A percentile compares a stretch with the other conserved stretches of the same genome.
phyloP scores from a whole-genome alignment of 805 yeast genomes.

The Metschnikowia aberdeeniae region DNA sequence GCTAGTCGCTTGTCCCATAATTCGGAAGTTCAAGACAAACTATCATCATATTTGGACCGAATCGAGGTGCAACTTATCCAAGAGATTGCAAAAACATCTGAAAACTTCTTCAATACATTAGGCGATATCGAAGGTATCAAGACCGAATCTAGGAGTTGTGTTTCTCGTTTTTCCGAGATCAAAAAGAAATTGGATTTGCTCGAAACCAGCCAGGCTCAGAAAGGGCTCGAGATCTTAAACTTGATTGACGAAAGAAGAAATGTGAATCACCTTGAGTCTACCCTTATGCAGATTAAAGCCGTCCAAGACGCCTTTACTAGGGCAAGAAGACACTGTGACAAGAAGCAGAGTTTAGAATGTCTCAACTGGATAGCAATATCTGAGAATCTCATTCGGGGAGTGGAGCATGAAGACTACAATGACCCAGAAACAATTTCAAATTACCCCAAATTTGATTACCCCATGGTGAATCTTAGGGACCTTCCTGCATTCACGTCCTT shows the following conservation, averaged over 20 bases:
- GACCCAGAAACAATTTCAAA: slow-evolving; percentile 14
- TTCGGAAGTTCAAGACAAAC: slow-evolving; percentile 64
- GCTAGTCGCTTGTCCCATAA: slow-evolving; percentile 42
- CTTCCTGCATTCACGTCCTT: slow-evolving; percentile 50
- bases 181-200: slow-evolving; percentile 41
- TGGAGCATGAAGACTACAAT: slow-evolving; percentile 14
- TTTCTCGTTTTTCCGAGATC: slow-evolving; percentile 45
- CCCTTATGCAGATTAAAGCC: slow-evolving; percentile 50
- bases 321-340: slow-evolving; percentile 44
- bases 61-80: slow-evolving; percentile 77
- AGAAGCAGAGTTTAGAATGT: slow-evolving; percentile 49
- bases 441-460: slow-evolving; percentile 25
- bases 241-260: slow-evolving; percentile 52
- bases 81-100: slow-evolving; percentile 81
- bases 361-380: slow-evolving; percentile 54
- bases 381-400: slow-evolving; percentile 57
- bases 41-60: slow-evolving; percentile 78
- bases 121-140: slow-evolving; percentile 70
- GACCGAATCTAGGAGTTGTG: slow-evolving; percentile 48
- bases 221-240: slow-evolving; percentile 49
- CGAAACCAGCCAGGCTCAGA: slow-evolving; percentile 46
- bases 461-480: slow-evolving; percentile 37
- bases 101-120: slow-evolving; percentile 78
- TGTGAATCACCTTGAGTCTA: slow-evolving; percentile 58
- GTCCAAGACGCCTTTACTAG: slow-evolving; percentile 26